Evolutionary conservation across 73 alveolate genomes (phyloP).

Genomic region (Tetrahymena thermophila): DNA sequence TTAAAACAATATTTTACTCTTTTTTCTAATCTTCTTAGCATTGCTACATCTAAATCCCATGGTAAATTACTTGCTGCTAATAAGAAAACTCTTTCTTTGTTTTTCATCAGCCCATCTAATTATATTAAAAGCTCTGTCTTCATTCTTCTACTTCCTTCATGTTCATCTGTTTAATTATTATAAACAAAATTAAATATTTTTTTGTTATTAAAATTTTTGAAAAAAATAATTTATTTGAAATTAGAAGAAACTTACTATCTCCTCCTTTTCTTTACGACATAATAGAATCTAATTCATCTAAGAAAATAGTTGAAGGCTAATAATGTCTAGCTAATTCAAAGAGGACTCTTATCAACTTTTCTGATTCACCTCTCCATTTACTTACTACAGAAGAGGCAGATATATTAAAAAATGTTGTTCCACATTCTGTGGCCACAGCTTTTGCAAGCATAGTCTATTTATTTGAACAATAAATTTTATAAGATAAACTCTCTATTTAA

Average conservation of each 20-base stretch:
- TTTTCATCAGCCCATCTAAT: slow-evolving; percentile 91
- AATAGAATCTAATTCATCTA: slow-evolving; percentile 97
- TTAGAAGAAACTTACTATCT: slow-evolving; percentile 9
- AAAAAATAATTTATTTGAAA: background rate
- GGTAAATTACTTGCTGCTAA: slow-evolving; percentile 98
- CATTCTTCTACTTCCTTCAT: slow-evolving; percentile 98
- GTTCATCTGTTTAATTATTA: slow-evolving; percentile 66
- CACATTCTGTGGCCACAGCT: slow-evolving; percentile 98
- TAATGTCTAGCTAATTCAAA: slow-evolving; percentile 97
- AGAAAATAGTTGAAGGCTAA: slow-evolving; percentile 96
- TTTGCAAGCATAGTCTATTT: slow-evolving; percentile 88
- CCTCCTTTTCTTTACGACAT: slow-evolving; percentile 79
- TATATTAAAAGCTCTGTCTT: slow-evolving; percentile 95
- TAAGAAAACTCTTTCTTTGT: slow-evolving; percentile 89
- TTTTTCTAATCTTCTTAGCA: slow-evolving; percentile 94
- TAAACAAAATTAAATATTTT: too few species aligned
- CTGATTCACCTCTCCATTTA: slow-evolving; percentile 99
- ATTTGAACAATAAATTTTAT: background rate
- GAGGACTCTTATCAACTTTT: slow-evolving; percentile 90
- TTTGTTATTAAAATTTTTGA: too few species aligned
- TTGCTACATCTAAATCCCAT: slow-evolving; percentile 99
- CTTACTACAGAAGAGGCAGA: slow-evolving; percentile 95
- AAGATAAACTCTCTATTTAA: background rate
- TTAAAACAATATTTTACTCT: slow-evolving; percentile 33
- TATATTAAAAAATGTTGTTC: slow-evolving; percentile 96